These are phyloP conservation scores for Xylariaceae sp. DNA, from an alignment of 2,329 filamentous ascomycete species.

Conservation along the genomic window DNA sequence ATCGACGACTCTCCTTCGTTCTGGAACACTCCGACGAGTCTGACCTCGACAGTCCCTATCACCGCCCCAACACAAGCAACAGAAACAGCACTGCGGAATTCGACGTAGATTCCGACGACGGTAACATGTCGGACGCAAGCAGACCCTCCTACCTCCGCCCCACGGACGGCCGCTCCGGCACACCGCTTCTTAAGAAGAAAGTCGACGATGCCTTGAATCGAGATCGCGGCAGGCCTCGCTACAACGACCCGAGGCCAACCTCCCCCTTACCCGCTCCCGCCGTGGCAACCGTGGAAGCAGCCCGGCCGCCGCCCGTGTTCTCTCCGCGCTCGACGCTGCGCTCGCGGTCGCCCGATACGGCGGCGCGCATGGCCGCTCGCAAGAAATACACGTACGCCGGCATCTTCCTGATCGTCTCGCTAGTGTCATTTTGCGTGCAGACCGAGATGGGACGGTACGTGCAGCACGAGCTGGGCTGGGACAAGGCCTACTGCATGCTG, in stretches of 20 bases:
- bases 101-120: constrained; percentile 39
- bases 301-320: constrained; percentile 43
- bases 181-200: constrained; percentile 45
- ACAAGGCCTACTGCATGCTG: constrained; percentile 99
- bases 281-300: constrained; percentile 38
- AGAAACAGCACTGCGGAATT: constrained; percentile 23
- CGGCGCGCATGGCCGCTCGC: constrained; percentile 67
- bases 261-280: constrained; percentile 30
- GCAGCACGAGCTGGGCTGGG: constrained; percentile 88
- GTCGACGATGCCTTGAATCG: constrained; percentile 12
- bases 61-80: too few species aligned
- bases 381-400: constrained; percentile 86
- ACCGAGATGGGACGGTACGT: constrained; percentile 96
- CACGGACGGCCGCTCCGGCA: constrained; percentile 48
- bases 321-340: constrained; percentile 70
- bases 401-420: constrained; percentile 78
- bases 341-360: constrained; percentile 72
- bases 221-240: constrained; percentile 33
- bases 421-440: constrained; percentile 89
- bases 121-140: constrained; percentile 43
- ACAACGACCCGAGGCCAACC: constrained; percentile 31
- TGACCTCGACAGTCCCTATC: constrained; percentile 3
- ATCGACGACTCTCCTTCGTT: constrained; percentile 26
- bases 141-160: constrained; percentile 51
- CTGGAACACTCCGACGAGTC: constrained; percentile 25